phyloP scores from a whole-genome alignment of 805 yeast species.

The Kluyveromyces starmeri region DNA sequence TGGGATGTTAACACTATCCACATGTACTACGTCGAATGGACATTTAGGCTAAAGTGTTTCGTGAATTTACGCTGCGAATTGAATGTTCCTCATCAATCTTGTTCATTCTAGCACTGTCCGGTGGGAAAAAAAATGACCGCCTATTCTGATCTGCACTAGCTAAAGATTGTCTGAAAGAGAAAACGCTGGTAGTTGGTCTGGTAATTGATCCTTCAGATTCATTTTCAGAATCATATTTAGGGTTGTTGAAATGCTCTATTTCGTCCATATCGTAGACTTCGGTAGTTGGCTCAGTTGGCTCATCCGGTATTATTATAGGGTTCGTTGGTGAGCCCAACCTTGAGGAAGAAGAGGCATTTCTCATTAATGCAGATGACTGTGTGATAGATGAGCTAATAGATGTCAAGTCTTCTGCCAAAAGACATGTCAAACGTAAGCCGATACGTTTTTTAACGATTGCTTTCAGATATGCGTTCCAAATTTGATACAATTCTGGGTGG shows the following conservation, averaged over 20 bases:
- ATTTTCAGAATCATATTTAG: background rate
- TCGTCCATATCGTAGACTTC: no score
- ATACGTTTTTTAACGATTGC: slow-evolving; percentile 28
- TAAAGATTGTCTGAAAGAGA: background rate
- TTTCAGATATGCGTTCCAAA: slow-evolving; percentile 30
- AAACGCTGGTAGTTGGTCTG: slow-evolving; percentile 2
- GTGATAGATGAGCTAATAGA: slow-evolving; percentile 4
- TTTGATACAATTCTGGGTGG: slow-evolving; percentile 9
- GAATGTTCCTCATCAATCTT: slow-evolving; percentile 1
- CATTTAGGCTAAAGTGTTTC: slow-evolving; percentile 4
- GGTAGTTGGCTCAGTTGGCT: background rate
- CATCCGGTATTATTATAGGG: background rate
- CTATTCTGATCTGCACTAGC: slow-evolving; percentile 3
- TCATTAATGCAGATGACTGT: background rate
- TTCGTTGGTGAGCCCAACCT: background rate
- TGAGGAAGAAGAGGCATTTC: background rate
- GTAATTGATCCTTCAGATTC: background rate
- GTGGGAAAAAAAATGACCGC: background rate
- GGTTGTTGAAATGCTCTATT: background rate
- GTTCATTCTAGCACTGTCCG: background rate
- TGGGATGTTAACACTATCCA: no score
- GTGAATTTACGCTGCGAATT: slow-evolving; percentile 2
- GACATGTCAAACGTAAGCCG: slow-evolving; percentile 22
- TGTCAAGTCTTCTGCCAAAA: slow-evolving; percentile 11
- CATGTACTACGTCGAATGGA: no score